These are phyloP conservation scores for Triticum turgidum DNA, from an alignment of 176 grass and related monocot genomes.

Conservation along the genomic window DNA sequence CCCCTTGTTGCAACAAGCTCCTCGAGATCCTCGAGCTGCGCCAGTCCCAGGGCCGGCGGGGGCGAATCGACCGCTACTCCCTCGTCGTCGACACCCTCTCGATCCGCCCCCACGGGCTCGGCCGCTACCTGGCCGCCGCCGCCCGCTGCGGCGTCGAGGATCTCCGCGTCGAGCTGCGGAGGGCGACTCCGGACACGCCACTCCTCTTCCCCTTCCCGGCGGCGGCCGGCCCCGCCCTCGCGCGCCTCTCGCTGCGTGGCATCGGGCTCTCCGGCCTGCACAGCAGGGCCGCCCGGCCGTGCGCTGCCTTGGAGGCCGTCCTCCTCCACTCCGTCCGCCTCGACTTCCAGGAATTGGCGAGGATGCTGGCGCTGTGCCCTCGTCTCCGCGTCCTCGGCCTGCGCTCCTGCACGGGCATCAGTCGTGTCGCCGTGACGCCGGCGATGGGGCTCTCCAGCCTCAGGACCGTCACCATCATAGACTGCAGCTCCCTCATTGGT, in stretches of 20 bases:
- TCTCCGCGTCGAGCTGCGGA: conserved; percentile 27
- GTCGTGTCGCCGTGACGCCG: not conserved
- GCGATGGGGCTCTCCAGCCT: not conserved
- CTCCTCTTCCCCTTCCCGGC: conserved; percentile 27
- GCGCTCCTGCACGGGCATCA: conserved; percentile 16
- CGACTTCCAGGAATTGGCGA: not conserved
- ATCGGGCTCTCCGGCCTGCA: not conserved
- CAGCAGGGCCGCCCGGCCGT: not conserved
- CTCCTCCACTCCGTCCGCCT: conserved; percentile 31
- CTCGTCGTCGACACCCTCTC: not conserved
- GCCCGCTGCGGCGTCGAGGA: conserved; percentile 39
- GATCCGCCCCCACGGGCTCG: too few relatives aligned
- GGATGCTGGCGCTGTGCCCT: conserved; percentile 44
- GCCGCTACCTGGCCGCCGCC: not conserved
- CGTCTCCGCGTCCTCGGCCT: conserved; percentile 45
- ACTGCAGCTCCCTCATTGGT: conserved; percentile 20
- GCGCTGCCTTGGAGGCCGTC: conserved; percentile 33
- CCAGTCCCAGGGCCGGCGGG: not conserved
- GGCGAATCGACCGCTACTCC: conserved; percentile 22
- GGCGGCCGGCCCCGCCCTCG: conserved; percentile 32
- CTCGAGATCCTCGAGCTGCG: not conserved
- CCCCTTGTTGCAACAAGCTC: not conserved
- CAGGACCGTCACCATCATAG: conserved; percentile 37
- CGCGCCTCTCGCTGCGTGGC: conserved; percentile 40
- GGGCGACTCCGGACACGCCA: not conserved